Base-by-base conservation (phyloP, 768 basidiomycete species). In the Russula brevipes region DNA sequence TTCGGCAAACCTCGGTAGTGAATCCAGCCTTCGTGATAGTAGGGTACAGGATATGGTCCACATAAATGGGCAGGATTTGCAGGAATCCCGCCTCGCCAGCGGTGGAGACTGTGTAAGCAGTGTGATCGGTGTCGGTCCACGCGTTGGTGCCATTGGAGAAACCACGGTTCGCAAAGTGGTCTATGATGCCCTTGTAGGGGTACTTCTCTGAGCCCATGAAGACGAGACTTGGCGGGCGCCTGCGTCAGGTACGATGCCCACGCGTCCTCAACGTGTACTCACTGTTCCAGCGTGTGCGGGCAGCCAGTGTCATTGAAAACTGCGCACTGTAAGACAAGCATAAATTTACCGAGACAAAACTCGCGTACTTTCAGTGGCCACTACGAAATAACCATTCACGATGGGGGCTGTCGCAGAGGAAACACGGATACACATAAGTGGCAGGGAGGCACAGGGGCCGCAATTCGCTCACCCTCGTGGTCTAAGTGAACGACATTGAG, bases 231-330 rank as follows among this genome's bases (percentile, higher is more conserved):
- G 19, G 16, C 9, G 19, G 50, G 38, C 38, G 51, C 59, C 54
- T 50, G 24, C 8, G 58, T 57, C 31, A 54, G 41, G 14, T 49
- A 38, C 19, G 44, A 45, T 55, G 24, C 17, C 24, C 19, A 41
- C 24, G 39, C 31, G 44, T 19, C 39, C 11, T 8, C 16, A 44
- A 41, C 53, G 36, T 33, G n/a, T 14, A 77, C 88, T 71, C 71
- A 93, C 91, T 98, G 95, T 76, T 98, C 96, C 44, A 98, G 78
- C 1, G 96, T 98, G 74, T 98, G 96, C 3, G 96, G 96, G 70
- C 95, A 90, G 60, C 96, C 96, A 54, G 86, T 89, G 72, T 97
- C 95, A 75, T 96, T 81, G 75, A 97, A 96, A 72, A 95, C 94
- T 95, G 60, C 30, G 16, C 2, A 10, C 41, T 52, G 69, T 33